Evolutionary conservation across 768 basidiomycete genomes (phyloP), one percentile per base, ranked within the genome.

Genomic region (Rhodocollybia butyracea): DNA sequence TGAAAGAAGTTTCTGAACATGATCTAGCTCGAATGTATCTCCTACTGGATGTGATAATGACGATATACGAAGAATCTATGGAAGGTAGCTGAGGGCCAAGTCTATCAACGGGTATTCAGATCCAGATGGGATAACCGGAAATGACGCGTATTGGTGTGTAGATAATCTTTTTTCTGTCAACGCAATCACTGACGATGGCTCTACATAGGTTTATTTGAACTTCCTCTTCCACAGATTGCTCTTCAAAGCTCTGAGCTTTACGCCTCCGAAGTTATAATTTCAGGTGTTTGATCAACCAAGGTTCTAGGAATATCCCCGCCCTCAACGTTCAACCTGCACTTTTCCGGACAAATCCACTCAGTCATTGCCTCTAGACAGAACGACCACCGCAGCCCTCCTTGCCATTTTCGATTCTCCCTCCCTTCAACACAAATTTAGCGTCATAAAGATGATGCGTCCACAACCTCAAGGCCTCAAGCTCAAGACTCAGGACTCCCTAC

Each of bases 171-270:
- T 15, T 40, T 5, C 7, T 31, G 10, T 5, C 31, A 13, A 3
- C 12, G 19, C 34, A 21, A 5, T 12, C 31, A 27, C 41, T 41
- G 26, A 29, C 17, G 22, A 34, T 10, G 8, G 15, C 7, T 12
- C 56, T 22, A 54, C 22, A 2, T 46, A 73, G 70, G 61, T 21
- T 70, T 74, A 12, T 71, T 76, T 31, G 73, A 73, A 4, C 65
- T 68, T 50, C 63, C 71, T 0, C 57, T 77, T 5, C 67, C 70
- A 1, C 63, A 72, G 45, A 67, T 70, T 5, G 67, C 68, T 1
- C 61, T 70, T 21, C 72, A 73, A 40, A 69, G 74, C 0, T 72
- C 73, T 68, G 70, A 45, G 72, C 75, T 73, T n/a, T 24, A 57
- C 55, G 7, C 43, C 7, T 2, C 42, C 8, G 52, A 38, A 7